These are phyloP conservation scores for Papiliotrema laurentii DNA, from an alignment of 1,284 basidiomycete species.

Conservation along the genomic window DNA sequence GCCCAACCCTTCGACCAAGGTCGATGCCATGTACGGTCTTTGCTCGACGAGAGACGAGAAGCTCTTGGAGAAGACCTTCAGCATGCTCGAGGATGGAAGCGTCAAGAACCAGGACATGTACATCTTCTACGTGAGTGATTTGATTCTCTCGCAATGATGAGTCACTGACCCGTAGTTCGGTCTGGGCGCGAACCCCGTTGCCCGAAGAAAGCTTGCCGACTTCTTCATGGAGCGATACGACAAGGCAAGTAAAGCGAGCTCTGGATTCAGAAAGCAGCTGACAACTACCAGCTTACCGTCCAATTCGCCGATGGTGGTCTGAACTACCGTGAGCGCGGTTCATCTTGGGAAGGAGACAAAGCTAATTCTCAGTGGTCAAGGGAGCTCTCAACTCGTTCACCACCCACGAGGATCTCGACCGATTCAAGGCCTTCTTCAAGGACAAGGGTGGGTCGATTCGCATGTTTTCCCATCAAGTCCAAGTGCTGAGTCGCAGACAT, in stretches of 20 bases:
- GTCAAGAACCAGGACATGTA: conserved; percentile 63
- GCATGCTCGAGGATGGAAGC: conserved; percentile 54
- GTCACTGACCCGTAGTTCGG: conserved; percentile 43
- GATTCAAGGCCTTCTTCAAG: conserved; percentile 65
- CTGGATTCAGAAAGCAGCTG: conserved; percentile 2
- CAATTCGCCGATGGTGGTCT: conserved; percentile 63
- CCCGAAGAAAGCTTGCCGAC: conserved; percentile 37
- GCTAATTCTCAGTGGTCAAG: conserved; percentile 46
- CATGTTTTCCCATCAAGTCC: not conserved
- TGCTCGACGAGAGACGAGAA: conserved; percentile 31
- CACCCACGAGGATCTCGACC: conserved; percentile 63
- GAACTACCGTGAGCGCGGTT: conserved; percentile 30
- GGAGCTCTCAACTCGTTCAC: conserved; percentile 61
- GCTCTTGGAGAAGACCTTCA: conserved; percentile 59
- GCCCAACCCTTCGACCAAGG: conserved; percentile 64
- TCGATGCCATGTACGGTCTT: conserved; percentile 59
- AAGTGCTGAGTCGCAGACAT: conserved; percentile 29
- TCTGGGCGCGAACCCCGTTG: conserved; percentile 37
- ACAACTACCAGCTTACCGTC: conserved; percentile 56
- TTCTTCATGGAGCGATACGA: conserved; percentile 62
- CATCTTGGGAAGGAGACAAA: not conserved
- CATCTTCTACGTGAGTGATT: conserved; percentile 47
- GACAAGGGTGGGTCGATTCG: conserved; percentile 36
- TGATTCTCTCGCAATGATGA: not conserved
- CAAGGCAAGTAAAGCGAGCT: conserved; percentile 50